Evolutionary conservation across 495 filamentous ascomycete species (phyloP), one percentile per base, ranked within the genome.

Genomic region (Podospora tetraspora): DNA sequence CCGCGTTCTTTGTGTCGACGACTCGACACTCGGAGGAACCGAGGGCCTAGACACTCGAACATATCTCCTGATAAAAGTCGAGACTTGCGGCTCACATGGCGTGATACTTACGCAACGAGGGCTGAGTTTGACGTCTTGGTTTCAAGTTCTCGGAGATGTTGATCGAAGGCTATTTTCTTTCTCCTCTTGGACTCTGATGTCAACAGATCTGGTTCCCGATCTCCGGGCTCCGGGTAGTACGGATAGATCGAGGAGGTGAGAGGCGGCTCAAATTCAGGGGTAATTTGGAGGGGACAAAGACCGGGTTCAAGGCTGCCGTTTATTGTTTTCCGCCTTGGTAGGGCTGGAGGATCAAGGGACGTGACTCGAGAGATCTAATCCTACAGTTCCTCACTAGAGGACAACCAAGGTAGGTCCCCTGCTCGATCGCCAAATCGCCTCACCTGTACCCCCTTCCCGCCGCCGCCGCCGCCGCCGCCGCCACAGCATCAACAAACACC

Each of bases 401-500:
- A 0, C 57, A 3, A 4, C 16, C 21, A n/a, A n/a, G n/a, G n/a
- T n/a, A n/a, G n/a, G n/a, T 11, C n/a, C 21, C 22, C 3, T 10
- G 8, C 57, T 5, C 13, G 0, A 1, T 10, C 5, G 5, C 0
- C 22, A 12, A 1, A 30, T 34, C n/a, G 60, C n/a, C 1, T 23
- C 11, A 13, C 13, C 34, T 62, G 1, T 52, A 10, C 34, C n/a
- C 62, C 27, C 13, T n/a, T 22, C 10, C 60, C 25, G 27, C 61
- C 61, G 25, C 61, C 27, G 27, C 60, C 25, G 27, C 61, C 61
- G 25, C 61, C 27, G 27, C 61, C 61, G 37, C 52, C 8, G 43
- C 43, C 3, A 66, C 43, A 9, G 64, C 58, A 19, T 25, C n/a
- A 12, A 68, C 66, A 58, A 68, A 68, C 22, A 23, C 27, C 4